phyloP scores from a whole-genome alignment of 129 eudicot genomes.

The sunflower (Helianthus annuus) region HanXRQr2.0-SUNRISE NC_035448.2:166846049-166846548 shows the following conservation, averaged over 20 bases:
- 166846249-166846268: slow-evolving; percentile 43
- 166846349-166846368: slow-evolving; percentile 51
- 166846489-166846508: slow-evolving; percentile 49
- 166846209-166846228: slow-evolving; percentile 25
- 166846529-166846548: background rate
- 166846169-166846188: slow-evolving; percentile 49
- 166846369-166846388: slow-evolving; percentile 59
- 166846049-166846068: slow-evolving; percentile 74
- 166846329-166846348: slow-evolving; percentile 43
- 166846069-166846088: slow-evolving; percentile 84
- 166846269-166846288: slow-evolving; percentile 31
- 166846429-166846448: slow-evolving; percentile 1
- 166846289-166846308: slow-evolving; percentile 39
- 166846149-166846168: slow-evolving; percentile 57
- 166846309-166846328: slow-evolving; percentile 63
- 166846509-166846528: slow-evolving; percentile 39
- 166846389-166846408: slow-evolving; percentile 41
- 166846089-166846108: slow-evolving; percentile 68
- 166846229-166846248: slow-evolving; percentile 50
- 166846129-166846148: slow-evolving; percentile 67
- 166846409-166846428: slow-evolving; percentile 24
- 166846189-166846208: slow-evolving; percentile 41
- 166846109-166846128: slow-evolving; percentile 77
- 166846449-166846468: slow-evolving; percentile 29
- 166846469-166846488: slow-evolving; percentile 49